These are phyloP conservation scores for Macadamia integrifolia DNA, from an alignment of 164 flowering plant genomes.

Conservation along the genomic window DNA sequence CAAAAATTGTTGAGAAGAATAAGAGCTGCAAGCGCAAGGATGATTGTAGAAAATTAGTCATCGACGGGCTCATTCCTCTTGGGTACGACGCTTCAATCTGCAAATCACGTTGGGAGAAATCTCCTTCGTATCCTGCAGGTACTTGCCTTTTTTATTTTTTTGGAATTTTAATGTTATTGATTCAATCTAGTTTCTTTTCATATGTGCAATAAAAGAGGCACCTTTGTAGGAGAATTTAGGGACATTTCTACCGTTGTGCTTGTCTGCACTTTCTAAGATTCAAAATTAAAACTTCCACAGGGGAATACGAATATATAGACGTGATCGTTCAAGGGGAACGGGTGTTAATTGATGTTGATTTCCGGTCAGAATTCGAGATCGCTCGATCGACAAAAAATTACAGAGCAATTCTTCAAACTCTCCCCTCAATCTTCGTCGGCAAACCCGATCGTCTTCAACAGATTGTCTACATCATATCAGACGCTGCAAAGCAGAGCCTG, in stretches of 20 bases:
- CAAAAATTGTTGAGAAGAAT: slow-evolving; percentile 41
- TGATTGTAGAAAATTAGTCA: slow-evolving; percentile 42
- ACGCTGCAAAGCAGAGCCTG: slow-evolving; percentile 62
- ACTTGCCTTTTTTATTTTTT: background rate
- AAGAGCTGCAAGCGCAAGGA: slow-evolving; percentile 45
- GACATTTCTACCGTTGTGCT: background rate
- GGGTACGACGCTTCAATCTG: slow-evolving; percentile 78
- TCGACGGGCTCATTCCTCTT: slow-evolving; percentile 37
- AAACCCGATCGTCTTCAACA: slow-evolving; percentile 60
- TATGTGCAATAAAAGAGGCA: background rate
- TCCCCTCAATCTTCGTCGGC: slow-evolving; percentile 60
- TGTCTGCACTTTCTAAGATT: background rate
- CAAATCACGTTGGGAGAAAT: slow-evolving; percentile 77
- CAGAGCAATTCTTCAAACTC: slow-evolving; percentile 40
- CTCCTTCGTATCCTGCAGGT: slow-evolving; percentile 32
- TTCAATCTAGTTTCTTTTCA: background rate
- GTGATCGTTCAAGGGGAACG: slow-evolving; percentile 51
- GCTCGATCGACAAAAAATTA: slow-evolving; percentile 52
- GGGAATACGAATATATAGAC: slow-evolving; percentile 63
- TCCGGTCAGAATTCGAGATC: slow-evolving; percentile 61
- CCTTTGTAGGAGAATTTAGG: background rate
- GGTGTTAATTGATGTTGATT: slow-evolving; percentile 48
- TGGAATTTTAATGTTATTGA: background rate
- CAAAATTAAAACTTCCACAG: slow-evolving; percentile 15
- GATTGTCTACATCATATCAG: slow-evolving; percentile 51